phyloP scores from a whole-genome alignment of 768 basidiomycete species.

The Suillus plorans region DNA sequence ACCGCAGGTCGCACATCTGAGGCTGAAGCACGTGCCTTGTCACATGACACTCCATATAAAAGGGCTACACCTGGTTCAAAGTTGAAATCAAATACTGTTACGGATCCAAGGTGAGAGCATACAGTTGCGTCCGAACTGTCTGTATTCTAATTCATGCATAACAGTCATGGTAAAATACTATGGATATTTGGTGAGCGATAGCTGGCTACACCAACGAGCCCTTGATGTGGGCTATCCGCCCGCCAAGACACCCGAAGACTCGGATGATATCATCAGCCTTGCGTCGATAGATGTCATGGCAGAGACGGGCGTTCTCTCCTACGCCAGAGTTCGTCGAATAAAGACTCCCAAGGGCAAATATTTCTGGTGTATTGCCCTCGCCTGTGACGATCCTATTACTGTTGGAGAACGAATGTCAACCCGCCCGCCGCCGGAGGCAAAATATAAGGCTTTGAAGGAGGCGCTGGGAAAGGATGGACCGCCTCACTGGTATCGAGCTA shows the following conservation, averaged over 20 bases:
- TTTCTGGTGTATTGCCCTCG: background rate
- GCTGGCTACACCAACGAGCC: background rate
- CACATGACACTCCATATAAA: no score
- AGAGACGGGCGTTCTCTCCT: background rate
- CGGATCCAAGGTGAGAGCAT: background rate
- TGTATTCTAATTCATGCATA: background rate
- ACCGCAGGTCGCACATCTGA: no score
- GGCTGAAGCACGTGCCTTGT: no score
- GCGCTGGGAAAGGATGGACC: background rate
- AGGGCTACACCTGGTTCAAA: no score
- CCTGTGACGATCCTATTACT: background rate
- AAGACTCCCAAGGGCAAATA: background rate
- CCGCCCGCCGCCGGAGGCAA: background rate
- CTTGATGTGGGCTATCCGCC: background rate
- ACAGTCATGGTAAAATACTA: background rate
- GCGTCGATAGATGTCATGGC: background rate
- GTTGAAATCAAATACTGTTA: no score
- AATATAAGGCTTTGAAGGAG: background rate
- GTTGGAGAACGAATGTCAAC: background rate
- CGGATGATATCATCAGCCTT: background rate
- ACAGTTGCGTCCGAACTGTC: background rate
- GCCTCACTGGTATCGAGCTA: background rate
- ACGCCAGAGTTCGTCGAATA: background rate
- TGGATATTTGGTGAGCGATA: background rate
- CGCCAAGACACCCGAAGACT: background rate